Evolutionary conservation across 1,284 basidiomycete genomes (phyloP).

Genomic region (Cystobasidium slooffiae): DNA sequence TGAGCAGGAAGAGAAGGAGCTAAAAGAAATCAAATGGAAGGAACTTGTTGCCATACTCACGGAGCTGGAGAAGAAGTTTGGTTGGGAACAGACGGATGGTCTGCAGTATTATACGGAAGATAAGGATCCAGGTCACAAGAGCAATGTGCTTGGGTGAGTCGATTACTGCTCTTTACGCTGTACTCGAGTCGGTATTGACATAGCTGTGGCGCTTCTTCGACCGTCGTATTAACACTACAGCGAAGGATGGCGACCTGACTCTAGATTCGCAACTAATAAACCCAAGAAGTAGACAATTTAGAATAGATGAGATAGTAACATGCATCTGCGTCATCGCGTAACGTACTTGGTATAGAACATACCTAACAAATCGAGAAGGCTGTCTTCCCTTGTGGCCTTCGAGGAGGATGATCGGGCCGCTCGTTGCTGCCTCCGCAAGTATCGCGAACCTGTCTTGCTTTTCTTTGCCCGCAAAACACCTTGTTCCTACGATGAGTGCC

Average conservation of each 20-base stretch:
- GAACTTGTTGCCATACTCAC: conserved; percentile 39
- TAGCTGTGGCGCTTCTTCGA: too few species aligned
- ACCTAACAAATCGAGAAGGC: not conserved
- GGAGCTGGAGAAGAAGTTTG: conserved; percentile 40
- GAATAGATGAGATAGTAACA: not conserved
- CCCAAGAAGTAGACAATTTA: not conserved
- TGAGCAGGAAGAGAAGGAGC: conserved; percentile 8
- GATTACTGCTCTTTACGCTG: not conserved
- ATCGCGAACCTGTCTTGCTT: too few species aligned
- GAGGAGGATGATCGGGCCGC: not conserved
- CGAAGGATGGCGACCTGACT: conserved; percentile 28
- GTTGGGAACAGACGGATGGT: conserved; percentile 42
- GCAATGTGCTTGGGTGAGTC: conserved; percentile 30
- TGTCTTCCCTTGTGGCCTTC: not conserved
- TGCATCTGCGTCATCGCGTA: not conserved
- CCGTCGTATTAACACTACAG: too few species aligned
- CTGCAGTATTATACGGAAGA: conserved; percentile 36
- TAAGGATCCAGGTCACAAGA: conserved; percentile 42
- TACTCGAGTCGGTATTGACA: not conserved
- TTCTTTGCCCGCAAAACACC: too few species aligned
- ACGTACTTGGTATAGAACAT: too few species aligned
- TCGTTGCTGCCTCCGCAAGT: not conserved
- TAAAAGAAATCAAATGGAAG: conserved; percentile 40
- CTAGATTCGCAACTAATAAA: conserved; percentile 19
- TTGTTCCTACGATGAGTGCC: not conserved